Evolutionary conservation across 2,329 filamentous ascomycete species (phyloP).

Genomic region (Arthroderma sp.): DNA sequence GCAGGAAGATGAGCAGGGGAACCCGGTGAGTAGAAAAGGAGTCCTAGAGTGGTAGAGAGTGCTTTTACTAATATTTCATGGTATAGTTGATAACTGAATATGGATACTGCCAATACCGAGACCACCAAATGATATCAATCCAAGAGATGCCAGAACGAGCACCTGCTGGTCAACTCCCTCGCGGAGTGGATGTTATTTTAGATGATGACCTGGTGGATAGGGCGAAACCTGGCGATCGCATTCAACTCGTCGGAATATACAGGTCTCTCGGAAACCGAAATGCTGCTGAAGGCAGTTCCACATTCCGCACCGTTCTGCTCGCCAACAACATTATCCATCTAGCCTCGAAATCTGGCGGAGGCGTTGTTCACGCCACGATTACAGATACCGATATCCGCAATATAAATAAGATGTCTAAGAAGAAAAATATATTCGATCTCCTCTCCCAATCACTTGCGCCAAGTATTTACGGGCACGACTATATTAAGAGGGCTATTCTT

Average conservation of each 20-base stretch:
- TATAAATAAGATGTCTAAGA: slow-evolving; percentile 95
- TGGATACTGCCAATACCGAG: slow-evolving; percentile 85
- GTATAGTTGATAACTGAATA: slow-evolving; percentile 72
- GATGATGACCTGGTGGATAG: slow-evolving; percentile 93
- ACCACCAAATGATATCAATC: slow-evolving; percentile 95
- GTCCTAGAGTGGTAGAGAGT: too few relatives aligned
- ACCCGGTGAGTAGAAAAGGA: slow-evolving; percentile 43
- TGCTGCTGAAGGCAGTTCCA: slow-evolving; percentile 73
- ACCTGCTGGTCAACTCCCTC: slow-evolving; percentile 84
- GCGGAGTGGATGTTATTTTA: slow-evolving; percentile 89
- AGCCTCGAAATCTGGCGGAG: slow-evolving; percentile 90
- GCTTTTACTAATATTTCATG: not conserved
- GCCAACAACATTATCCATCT: slow-evolving; percentile 92
- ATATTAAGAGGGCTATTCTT: slow-evolving; percentile 95
- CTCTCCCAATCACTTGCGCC: slow-evolving; percentile 89
- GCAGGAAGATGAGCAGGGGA: slow-evolving; percentile 83
- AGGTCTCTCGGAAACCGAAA: slow-evolving; percentile 90
- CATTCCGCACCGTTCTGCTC: slow-evolving; percentile 86
- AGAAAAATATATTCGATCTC: slow-evolving; percentile 82
- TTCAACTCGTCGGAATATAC: slow-evolving; percentile 94
- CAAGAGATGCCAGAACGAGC: slow-evolving; percentile 98
- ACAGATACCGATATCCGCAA: slow-evolving; percentile 96
- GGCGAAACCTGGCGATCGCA: slow-evolving; percentile 88
- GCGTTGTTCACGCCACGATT: slow-evolving; percentile 79
- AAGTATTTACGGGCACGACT: slow-evolving; percentile 91